phyloP scores from a whole-genome alignment of 2,329 filamentous ascomycete genomes.

The Coniochaeta prunicola region DNA sequence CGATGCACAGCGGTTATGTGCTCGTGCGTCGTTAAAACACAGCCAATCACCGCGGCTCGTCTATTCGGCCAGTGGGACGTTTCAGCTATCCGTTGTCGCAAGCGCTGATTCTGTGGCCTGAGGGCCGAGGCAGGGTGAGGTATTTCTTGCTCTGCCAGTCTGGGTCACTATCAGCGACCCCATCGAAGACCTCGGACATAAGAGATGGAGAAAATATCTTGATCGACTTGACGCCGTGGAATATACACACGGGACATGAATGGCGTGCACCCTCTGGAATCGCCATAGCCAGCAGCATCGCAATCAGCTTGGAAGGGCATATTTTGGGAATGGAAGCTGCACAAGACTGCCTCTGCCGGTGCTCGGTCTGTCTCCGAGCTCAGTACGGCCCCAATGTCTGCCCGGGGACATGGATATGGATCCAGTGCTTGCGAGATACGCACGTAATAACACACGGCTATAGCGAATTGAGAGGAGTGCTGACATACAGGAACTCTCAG shows the following conservation, averaged over 20 bases:
- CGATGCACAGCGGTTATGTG: constrained; percentile 27
- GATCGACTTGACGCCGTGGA: neutral
- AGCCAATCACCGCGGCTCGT: constrained; percentile 16
- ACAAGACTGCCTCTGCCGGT: neutral
- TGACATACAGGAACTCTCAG: neutral
- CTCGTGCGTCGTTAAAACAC: constrained; percentile 18
- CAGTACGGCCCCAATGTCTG: constrained; percentile 2
- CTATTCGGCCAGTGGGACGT: constrained; percentile 9
- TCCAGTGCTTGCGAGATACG: neutral
- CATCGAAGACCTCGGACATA: neutral
- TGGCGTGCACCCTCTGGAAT: neutral
- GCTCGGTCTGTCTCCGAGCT: neutral
- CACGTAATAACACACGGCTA: constrained; percentile 3
- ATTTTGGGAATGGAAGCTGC: no score
- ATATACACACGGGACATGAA: neutral
- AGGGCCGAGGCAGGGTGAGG: neutral
- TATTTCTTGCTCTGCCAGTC: neutral
- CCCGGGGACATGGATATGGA: constrained; percentile 7
- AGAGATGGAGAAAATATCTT: neutral
- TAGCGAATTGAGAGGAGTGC: neutral
- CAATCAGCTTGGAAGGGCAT: neutral
- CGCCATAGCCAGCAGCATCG: neutral
- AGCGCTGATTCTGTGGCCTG: constrained; percentile 1
- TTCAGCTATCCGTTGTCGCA: constrained; percentile 17
- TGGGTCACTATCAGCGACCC: neutral